A percentile compares a stretch with the other conserved stretches of the same genome.
Evolutionary conservation across 2,329 filamentous ascomycete genomes (phyloP).

Genomic region (Microdochium paspali): DNA sequence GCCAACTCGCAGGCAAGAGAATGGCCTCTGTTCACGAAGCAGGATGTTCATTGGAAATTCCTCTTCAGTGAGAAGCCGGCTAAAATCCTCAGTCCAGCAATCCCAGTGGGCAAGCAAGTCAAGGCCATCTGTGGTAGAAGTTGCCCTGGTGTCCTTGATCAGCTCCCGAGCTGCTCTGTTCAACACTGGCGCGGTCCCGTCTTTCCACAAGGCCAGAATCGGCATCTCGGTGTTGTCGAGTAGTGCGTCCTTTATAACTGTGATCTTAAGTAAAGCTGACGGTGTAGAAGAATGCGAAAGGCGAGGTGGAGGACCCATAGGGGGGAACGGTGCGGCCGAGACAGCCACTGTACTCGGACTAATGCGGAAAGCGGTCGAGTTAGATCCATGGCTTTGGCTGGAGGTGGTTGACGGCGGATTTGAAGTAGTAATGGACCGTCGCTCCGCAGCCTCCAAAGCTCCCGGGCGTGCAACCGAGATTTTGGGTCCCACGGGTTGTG

Average conservation of each 20-base stretch:
- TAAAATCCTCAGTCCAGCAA: conserved; percentile 59
- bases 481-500: conserved; percentile 20
- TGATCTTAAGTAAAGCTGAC: conserved; percentile 63
- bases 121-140: conserved; percentile 32
- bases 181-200: conserved; percentile 63
- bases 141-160: conserved; percentile 32
- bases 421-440: conserved; percentile 31
- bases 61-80: conserved; percentile 39
- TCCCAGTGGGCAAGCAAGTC: conserved; percentile 52
- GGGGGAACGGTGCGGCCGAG: conserved; percentile 53
- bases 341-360: conserved; percentile 44
- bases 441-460: conserved; percentile 35
- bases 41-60: conserved; percentile 61
- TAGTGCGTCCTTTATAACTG: conserved; percentile 67
- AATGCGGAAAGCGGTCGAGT: conserved; percentile 31
- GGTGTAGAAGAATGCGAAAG: conserved; percentile 46
- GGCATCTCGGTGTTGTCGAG: conserved; percentile 68
- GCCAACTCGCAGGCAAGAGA: conserved; percentile 51
- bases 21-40: conserved; percentile 49
- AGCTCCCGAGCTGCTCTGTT: conserved; percentile 55
- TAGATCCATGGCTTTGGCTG: conserved; percentile 30
- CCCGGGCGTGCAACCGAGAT: conserved; percentile 28
- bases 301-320: conserved; percentile 53
- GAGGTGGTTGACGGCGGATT: conserved; percentile 37
- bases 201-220: conserved; percentile 73